Conservation (phyloP, 2,329 filamentous ascomycete species). For the Hypoxylon sp. region DNA sequence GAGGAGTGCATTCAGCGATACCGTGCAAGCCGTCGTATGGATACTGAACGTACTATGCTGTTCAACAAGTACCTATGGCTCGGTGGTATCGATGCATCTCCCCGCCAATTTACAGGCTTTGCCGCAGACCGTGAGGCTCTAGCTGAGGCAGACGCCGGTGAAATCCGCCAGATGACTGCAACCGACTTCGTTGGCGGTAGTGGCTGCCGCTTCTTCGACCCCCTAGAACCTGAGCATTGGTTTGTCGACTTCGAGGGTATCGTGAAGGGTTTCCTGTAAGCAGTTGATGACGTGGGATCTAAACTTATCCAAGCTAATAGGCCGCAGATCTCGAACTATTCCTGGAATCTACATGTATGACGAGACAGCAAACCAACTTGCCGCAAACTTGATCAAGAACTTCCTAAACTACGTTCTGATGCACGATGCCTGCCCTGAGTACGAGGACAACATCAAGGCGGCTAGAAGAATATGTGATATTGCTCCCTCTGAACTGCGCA, state of each 20-base stretch:
- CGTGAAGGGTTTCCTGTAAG: constrained; percentile 83
- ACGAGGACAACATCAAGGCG: constrained; percentile 74
- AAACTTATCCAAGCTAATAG: constrained; percentile 34
- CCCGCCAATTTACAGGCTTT: constrained; percentile 72
- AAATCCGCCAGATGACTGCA: constrained; percentile 76
- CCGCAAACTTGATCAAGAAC: constrained; percentile 80
- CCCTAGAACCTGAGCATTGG: constrained; percentile 71
- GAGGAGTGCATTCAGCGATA: constrained; percentile 89
- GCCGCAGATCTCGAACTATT: constrained; percentile 68
- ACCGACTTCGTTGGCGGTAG: constrained; percentile 70
- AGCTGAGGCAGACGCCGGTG: constrained; percentile 71
- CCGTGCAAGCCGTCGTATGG: constrained; percentile 81
- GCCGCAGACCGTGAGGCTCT: constrained; percentile 66
- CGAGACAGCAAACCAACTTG: constrained; percentile 68
- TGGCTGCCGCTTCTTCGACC: constrained; percentile 66
- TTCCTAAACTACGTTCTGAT: constrained; percentile 90
- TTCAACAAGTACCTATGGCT: constrained; percentile 87
- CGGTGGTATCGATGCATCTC: constrained; percentile 79
- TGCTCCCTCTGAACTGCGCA: constrained; percentile 77
- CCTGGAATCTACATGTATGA: constrained; percentile 71
- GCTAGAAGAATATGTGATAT: constrained; percentile 77
- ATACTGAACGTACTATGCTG: constrained; percentile 70
- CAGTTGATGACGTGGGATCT: constrained; percentile 35
- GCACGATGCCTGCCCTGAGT: constrained; percentile 90
- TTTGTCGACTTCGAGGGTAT: constrained; percentile 85